A percentile compares a stretch with the other conserved stretches of the same genome.
Conservation (phyloP, 2,329 filamentous ascomycete genomes). For the Incumbomyces delicatus region DNA sequence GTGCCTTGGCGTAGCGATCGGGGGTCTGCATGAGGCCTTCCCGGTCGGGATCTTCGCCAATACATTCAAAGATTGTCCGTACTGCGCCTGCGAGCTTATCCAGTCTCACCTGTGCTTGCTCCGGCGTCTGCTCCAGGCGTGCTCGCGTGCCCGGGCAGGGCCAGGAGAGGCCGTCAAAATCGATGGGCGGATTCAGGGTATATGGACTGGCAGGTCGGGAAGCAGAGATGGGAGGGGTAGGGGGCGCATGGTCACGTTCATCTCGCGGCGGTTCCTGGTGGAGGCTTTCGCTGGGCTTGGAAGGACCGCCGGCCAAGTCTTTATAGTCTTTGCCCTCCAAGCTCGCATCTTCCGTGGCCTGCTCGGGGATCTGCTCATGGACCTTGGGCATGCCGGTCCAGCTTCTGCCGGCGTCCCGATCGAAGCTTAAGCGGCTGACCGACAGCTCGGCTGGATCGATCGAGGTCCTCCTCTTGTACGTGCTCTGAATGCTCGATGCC, state of each 20-base stretch:
- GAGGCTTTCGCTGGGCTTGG: background rate
- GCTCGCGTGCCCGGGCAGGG: slow-evolving; percentile 41
- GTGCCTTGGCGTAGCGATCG: slow-evolving; percentile 82
- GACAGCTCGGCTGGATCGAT: slow-evolving; percentile 12
- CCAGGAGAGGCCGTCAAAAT: slow-evolving; percentile 45
- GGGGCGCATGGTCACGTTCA: slow-evolving; percentile 40
- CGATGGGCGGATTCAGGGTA: slow-evolving; percentile 40
- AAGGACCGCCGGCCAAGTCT: background rate
- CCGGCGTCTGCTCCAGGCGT: slow-evolving; percentile 47
- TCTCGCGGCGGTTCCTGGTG: slow-evolving; percentile 44
- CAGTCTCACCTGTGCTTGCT: slow-evolving; percentile 48
- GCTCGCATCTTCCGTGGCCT: background rate
- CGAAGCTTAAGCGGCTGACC: slow-evolving; percentile 6
- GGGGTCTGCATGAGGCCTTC: slow-evolving; percentile 60
- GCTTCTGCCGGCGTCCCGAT: slow-evolving; percentile 4
- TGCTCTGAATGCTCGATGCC: slow-evolving; percentile 49
- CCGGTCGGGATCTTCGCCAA: slow-evolving; percentile 56
- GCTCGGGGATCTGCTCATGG: slow-evolving; percentile 7
- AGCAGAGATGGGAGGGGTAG: slow-evolving; percentile 36
- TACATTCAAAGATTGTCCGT: slow-evolving; percentile 54
- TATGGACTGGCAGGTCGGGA: slow-evolving; percentile 44
- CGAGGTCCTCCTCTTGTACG: slow-evolving; percentile 42
- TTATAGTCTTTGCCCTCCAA: slow-evolving; percentile 9
- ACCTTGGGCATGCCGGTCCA: slow-evolving; percentile 16
- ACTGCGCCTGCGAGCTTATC: slow-evolving; percentile 55